A percentile compares a stretch with the other conserved stretches of the same genome.
Evolutionary conservation across 1,139 yeast genomes (phyloP).

Genomic region (Sugiyamaella pinicola): DNA sequence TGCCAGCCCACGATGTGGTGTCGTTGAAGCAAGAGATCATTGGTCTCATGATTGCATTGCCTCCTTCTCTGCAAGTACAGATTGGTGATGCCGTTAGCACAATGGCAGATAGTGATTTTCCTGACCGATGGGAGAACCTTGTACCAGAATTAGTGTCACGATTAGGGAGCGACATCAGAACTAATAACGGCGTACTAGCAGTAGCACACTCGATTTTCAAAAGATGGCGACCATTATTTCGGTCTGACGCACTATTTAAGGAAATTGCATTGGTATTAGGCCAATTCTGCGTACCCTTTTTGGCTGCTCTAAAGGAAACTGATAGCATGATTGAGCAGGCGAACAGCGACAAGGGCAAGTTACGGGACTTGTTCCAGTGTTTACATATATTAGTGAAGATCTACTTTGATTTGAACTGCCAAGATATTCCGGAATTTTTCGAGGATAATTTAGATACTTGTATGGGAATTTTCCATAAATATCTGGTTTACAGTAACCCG

Average conservation of each 20-base stretch:
- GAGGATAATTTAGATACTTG: conserved; percentile 84
- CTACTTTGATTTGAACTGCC: conserved; percentile 92
- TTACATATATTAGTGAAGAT: conserved; percentile 72
- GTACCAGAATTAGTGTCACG: conserved; percentile 71
- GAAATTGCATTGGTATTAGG: conserved; percentile 88
- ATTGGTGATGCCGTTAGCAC: conserved; percentile 90
- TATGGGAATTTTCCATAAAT: conserved; percentile 81
- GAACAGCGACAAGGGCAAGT: conserved; percentile 47
- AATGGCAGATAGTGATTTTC: conserved; percentile 96
- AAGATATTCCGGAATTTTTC: conserved; percentile 96
- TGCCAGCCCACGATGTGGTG: conserved; percentile 62
- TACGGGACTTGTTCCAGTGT: conserved; percentile 65
- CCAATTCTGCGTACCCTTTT: conserved; percentile 81
- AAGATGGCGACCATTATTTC: conserved; percentile 93
- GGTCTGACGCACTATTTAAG: conserved; percentile 84
- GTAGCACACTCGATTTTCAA: conserved; percentile 96
- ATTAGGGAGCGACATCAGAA: conserved; percentile 65
- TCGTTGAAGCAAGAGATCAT: conserved; percentile 76
- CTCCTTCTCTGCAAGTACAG: conserved; percentile 77
- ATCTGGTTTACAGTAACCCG: conserved; percentile 61
- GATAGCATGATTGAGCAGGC: conserved; percentile 64
- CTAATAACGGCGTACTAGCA: conserved; percentile 80
- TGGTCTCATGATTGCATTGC: conserved; percentile 78
- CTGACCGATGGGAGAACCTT: conserved; percentile 80
- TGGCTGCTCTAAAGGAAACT: conserved; percentile 63